phyloP scores from a whole-genome alignment of 129 eudicot genomes.

The Helianthus tuberosus region DNA sequence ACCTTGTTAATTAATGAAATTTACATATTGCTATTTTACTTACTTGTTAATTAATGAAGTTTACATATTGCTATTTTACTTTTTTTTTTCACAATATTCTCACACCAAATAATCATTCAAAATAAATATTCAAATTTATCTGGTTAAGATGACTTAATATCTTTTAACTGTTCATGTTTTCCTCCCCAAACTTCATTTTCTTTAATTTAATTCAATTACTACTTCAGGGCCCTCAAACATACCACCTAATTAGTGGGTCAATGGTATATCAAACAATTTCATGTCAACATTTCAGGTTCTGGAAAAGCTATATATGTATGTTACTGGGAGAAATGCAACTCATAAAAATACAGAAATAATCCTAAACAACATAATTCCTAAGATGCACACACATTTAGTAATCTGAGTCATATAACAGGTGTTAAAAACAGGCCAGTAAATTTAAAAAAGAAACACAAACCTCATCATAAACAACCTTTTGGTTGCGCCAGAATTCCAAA shows the following conservation, averaged over 20 bases:
- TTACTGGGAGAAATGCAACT: not conserved
- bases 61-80: too few relatives aligned
- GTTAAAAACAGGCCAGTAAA: not conserved
- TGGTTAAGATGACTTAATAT: not conserved
- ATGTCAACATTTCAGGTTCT: not conserved
- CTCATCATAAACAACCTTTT: conserved; percentile 54
- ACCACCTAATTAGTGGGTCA: not conserved
- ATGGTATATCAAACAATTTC: not conserved
- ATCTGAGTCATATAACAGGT: not conserved
- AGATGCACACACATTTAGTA: not conserved
- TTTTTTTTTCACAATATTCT: not conserved
- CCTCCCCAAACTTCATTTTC: not conserved
- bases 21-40: too few relatives aligned
- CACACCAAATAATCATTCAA: not conserved
- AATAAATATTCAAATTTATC: not conserved
- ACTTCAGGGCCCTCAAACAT: not conserved
- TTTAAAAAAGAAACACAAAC: conserved; percentile 38
- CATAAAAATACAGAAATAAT: not conserved
- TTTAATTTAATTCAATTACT: not conserved
- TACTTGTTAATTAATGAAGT: not conserved
- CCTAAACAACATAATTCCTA: not conserved
- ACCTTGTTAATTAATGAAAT: not conserved
- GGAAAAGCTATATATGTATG: not conserved
- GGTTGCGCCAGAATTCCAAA: conserved; percentile 80
- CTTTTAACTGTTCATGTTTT: too few relatives aligned